Base-by-base conservation (phyloP, 2,329 filamentous ascomycete genomes). In the Geosmithia morbida region DNA sequence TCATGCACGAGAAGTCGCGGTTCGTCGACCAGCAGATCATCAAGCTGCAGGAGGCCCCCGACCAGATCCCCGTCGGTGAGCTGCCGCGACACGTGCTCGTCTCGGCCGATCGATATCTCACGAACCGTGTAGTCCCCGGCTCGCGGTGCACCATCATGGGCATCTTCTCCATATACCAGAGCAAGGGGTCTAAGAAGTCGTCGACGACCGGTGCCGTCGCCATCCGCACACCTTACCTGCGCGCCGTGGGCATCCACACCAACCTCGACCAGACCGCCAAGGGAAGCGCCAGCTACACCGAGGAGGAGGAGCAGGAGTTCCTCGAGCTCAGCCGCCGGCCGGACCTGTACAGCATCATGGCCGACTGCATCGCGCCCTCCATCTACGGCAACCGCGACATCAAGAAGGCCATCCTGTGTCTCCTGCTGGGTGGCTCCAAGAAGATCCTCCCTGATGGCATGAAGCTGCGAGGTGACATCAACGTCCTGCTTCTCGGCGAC, bases 21-120 rank as follows among this genome's bases (percentile, higher is more conserved):
- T 98, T 98, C 61, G 89, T 97, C 57, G 92, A 98, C 59, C 92
- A 98, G 65, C 92, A 98, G 64, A 87, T 98, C 50, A 84, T 98
- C 61, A 98, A 98, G 65, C 78, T 98, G 17, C 92, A 98, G 61
- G 92, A 98, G 66, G 92, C 90, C 0, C 92, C 92, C 1, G 92
- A 98, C 59, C 88, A 97, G 64, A 92, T 98, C 0, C 92, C 92
- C 0, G 92, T 98, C 1, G 92, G 92, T 68, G 92, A 98, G 66
- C 70, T 98, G 45, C 92, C 92, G 2, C 77, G 92, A 41, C 92
- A 98, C 57, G 94, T 98, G 43, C 77, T 97, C 51, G 86, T 98
- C 51, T 94, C 89, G 0, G 92, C 92, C n/a, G 92, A 98, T 60
- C 79, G 92, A 47, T 96, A 97, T 60, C 71, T 98, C 44, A 92